Base-by-base conservation (phyloP, 2,329 filamentous ascomycete species). In the Myriosclerotinia duriaeana region DNA sequence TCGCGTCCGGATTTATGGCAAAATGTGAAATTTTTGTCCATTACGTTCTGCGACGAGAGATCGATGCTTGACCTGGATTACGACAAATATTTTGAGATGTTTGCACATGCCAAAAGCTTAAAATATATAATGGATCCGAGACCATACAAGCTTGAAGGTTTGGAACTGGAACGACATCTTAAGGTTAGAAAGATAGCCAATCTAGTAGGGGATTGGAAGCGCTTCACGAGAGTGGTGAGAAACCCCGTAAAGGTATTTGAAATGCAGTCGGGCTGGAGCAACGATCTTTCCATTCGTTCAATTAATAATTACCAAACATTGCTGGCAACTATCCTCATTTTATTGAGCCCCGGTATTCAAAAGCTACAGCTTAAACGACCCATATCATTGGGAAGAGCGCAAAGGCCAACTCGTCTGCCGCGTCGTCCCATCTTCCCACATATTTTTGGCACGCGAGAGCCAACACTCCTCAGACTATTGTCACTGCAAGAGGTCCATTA, bases 401-500 rank as follows among this genome's bases (percentile, higher is more conserved):
- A 34, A 34, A 5, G 9, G 9, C n/a, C n/a, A 22, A 9, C 7
- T 26, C 26, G 0, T 3, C 3, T 5, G 15, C 36, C 14, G n/a
- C 1, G 17, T 11, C 1, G 17, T 11, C 0, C 1, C 5, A 14
- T 17, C n/a, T 5, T 40, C 14, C n/a, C 14, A 1, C 7, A 15
- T 2, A 6, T 55, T 2, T 5, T 55, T 40, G 12, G 14, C 53
- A 9, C 14, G 36, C 9, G 38, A 8, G 9, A 8, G 9, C 38
- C 12, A 26, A 17, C 6, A 22, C 36, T 12, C 15, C 36, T 40
- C 12, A 26, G 40, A 17, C 22, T 40, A 20, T 5, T 55, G 6
- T 14, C 14, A 1, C 53, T 55, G n/a, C 7, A 55, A 40, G 53
- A 55, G 17, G 6, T 55, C n/a, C n/a, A 42, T n/a, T 42, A 56